phyloP scores from a whole-genome alignment of 1,139 yeast species.

The Taphrina wiesneri region DNA sequence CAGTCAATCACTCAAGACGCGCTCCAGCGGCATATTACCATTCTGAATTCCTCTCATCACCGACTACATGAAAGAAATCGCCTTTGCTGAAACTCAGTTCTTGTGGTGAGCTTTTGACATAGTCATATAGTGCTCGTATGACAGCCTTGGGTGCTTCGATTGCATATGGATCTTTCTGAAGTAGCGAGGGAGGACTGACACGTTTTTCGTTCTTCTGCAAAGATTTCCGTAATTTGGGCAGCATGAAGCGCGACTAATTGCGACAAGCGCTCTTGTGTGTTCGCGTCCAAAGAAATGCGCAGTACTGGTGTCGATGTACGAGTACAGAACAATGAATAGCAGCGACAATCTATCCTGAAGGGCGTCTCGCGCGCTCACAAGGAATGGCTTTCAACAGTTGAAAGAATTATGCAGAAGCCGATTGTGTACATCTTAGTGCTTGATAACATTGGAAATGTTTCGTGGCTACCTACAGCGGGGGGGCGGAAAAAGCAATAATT shows the following conservation, averaged over 20 bases:
- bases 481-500: neutral
- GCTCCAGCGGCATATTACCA: slow-evolving; percentile 50
- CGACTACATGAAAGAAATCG: slow-evolving; percentile 81
- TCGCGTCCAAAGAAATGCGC: neutral
- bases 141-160: slow-evolving; percentile 44
- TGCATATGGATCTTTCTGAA: slow-evolving; percentile 11
- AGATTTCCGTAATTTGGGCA: slow-evolving; percentile 19
- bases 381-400: too few relatives aligned
- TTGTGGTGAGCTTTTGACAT: slow-evolving; percentile 76
- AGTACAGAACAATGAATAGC: neutral
- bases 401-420: too few relatives aligned
- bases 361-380: too few relatives aligned
- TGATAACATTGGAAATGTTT: neutral
- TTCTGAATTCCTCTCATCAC: slow-evolving; percentile 61
- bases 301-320: neutral
- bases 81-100: slow-evolving; percentile 78
- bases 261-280: neutral
- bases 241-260: slow-evolving; percentile 1
- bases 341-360: too few relatives aligned
- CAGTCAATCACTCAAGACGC: too few relatives aligned
- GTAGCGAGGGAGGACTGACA: slow-evolving; percentile 8
- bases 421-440: neutral
- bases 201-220: slow-evolving; percentile 26
- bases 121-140: slow-evolving; percentile 77
- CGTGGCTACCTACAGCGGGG: neutral